Conservation (phyloP, 1,284 basidiomycete species). For the Cutaneotrichosporon sp. region DNA sequence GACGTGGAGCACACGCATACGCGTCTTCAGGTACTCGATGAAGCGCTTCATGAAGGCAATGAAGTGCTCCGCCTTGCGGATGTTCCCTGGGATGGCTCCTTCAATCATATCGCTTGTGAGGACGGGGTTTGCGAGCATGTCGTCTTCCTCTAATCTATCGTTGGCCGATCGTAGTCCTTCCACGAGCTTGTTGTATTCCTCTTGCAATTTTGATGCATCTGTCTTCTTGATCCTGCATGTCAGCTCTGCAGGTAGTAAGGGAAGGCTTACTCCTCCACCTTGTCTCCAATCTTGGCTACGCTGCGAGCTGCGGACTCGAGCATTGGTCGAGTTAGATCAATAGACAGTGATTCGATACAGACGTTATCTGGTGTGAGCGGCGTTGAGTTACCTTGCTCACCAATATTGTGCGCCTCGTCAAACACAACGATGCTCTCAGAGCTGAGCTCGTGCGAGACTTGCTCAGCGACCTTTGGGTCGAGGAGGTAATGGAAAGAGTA, state of each 20-base stretch:
- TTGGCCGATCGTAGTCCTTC: constrained; percentile 82
- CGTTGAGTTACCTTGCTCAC: constrained; percentile 50
- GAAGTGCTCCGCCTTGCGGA: constrained; percentile 97
- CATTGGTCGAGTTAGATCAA: constrained; percentile 98
- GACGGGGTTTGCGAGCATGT: constrained; percentile 90
- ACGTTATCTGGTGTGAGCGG: constrained; percentile 71
- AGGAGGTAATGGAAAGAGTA: constrained; percentile 99
- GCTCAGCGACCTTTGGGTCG: constrained; percentile 98
- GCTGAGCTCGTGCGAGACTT: constrained; percentile 95
- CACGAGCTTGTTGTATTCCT: constrained; percentile 95
- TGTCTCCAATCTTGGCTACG: constrained; percentile 78
- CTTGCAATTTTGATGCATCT: constrained; percentile 89
- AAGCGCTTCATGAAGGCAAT: constrained; percentile 97
- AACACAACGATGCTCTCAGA: constrained; percentile 99
- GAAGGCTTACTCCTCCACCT: constrained; percentile 82
- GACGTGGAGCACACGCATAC: constrained; percentile 97
- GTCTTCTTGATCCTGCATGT: constrained; percentile 76
- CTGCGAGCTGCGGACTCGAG: constrained; percentile 90
- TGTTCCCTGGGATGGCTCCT: constrained; percentile 96
- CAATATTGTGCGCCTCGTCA: constrained; percentile 99
- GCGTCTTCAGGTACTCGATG: constrained; percentile 97
- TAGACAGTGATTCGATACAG: constrained; percentile 96
- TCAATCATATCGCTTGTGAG: constrained; percentile 90
- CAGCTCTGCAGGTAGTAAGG: no score
- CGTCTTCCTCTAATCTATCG: constrained; percentile 61